Conservation (phyloP, 805 yeast genomes). For the Candida taoyuanica region DNA sequence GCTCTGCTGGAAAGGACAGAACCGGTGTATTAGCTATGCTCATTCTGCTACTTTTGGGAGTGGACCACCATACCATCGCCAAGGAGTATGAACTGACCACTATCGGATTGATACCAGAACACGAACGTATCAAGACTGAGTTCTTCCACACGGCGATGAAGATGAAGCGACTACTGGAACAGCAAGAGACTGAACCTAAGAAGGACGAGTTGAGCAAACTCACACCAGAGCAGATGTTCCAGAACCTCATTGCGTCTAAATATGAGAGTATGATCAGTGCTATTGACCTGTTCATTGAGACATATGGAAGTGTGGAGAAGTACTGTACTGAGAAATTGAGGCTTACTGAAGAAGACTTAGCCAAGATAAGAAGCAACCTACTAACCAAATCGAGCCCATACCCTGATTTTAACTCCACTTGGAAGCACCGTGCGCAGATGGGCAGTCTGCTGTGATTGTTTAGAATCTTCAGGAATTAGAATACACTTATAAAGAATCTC, state of each 20-base stretch:
- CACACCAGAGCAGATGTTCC: constrained; percentile 44
- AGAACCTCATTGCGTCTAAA: constrained; percentile 55
- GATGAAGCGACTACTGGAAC: constrained; percentile 7
- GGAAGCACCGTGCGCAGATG: constrained; percentile 23
- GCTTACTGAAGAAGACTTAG: constrained; percentile 41
- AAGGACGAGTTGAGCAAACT: constrained; percentile 11
- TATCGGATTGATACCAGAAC: constrained; percentile 52
- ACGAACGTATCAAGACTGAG: constrained; percentile 21
- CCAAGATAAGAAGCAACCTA: constrained; percentile 31
- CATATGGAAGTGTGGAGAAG: constrained; percentile 49
- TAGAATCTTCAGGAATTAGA: no score
- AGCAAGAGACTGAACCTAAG: constrained; percentile 4
- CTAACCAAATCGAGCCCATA: constrained; percentile 17
- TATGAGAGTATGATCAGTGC: constrained; percentile 69
- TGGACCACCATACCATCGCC: constrained; percentile 59
- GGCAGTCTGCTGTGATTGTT: constrained; percentile 11
- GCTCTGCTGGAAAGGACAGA: constrained; percentile 85
- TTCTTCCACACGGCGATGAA: constrained; percentile 13
- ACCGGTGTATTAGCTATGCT: constrained; percentile 75
- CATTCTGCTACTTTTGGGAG: constrained; percentile 56
- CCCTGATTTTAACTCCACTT: constrained; percentile 16
- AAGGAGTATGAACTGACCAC: constrained; percentile 76
- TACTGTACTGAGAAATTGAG: constrained; percentile 44
- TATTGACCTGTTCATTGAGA: constrained; percentile 44
- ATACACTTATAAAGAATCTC: no score